phyloP scores from a whole-genome alignment of 1,284 basidiomycete genomes.

The Ceratobasidium sp. region DNA sequence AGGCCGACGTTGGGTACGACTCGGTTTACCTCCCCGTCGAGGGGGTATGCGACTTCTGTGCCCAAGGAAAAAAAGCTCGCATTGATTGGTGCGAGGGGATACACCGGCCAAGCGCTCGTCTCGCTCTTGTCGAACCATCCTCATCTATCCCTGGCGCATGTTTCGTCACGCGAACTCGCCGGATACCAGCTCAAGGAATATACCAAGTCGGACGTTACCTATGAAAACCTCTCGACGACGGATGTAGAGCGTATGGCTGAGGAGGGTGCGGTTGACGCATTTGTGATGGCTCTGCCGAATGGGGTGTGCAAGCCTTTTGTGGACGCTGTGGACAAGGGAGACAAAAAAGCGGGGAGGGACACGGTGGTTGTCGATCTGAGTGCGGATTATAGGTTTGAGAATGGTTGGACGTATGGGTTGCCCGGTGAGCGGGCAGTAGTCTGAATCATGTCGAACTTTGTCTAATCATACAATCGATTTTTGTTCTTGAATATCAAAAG shows the following conservation, averaged over 20 bases:
- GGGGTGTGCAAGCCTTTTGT: constrained; percentile 98
- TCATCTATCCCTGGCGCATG: constrained; percentile 88
- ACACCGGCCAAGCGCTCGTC: constrained; percentile 93
- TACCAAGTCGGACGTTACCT: constrained; percentile 80
- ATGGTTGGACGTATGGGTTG: constrained; percentile 96
- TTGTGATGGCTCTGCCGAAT: constrained; percentile 98
- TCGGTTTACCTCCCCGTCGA: constrained; percentile 61
- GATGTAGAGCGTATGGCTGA: constrained; percentile 91
- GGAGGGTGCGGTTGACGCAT: constrained; percentile 90
- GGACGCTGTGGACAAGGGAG: constrained; percentile 87
- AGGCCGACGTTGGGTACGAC: constrained; percentile 60
- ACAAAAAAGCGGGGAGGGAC: constrained; percentile 68
- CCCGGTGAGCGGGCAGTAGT: constrained; percentile 81
- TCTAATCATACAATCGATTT: constrained; percentile 43
- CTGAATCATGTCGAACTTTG: constrained; percentile 13
- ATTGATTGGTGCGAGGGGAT: constrained; percentile 95
- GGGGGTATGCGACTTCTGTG: constrained; percentile 67
- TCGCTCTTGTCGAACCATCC: constrained; percentile 89
- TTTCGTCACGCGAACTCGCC: constrained; percentile 95
- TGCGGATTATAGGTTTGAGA: constrained; percentile 93
- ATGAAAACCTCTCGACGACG: constrained; percentile 80
- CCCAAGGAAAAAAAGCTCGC: constrained; percentile 86
- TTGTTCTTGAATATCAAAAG: constrained; percentile 62
- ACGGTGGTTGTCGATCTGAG: constrained; percentile 92
- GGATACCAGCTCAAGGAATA: constrained; percentile 87